phyloP scores from a whole-genome alignment of 2,329 filamentous ascomycete genomes.

The Colletotrichum siamense region DNA sequence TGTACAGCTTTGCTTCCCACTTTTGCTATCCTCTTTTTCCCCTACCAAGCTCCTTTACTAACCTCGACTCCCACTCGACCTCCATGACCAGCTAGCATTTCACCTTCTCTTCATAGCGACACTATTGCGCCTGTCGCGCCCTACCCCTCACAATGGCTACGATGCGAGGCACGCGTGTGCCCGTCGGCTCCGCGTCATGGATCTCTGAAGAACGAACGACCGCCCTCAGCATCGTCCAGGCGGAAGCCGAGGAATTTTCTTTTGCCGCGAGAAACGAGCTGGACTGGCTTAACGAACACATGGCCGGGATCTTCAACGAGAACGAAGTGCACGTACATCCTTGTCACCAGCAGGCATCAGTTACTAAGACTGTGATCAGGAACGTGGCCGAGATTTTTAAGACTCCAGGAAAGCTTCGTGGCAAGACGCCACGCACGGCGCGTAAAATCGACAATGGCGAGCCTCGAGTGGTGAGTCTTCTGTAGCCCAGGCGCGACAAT shows the following conservation, averaged over 20 bases:
- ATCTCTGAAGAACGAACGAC: constrained; percentile 83
- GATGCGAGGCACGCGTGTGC: constrained; percentile 63
- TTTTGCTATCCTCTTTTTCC: constrained; percentile 23
- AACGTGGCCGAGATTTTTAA: constrained; percentile 97
- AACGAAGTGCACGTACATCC: constrained; percentile 76
- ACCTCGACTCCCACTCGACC: not conserved
- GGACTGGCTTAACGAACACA: constrained; percentile 98
- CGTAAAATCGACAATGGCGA: constrained; percentile 66
- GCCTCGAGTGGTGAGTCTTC: constrained; percentile 65
- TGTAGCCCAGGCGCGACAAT: not conserved
- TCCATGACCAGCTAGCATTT: constrained; percentile 24
- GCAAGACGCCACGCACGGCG: constrained; percentile 77
- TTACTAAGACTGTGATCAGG: constrained; percentile 49
- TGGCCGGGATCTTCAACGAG: constrained; percentile 90
- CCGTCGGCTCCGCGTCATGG: constrained; percentile 86
- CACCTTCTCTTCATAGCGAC: constrained; percentile 11
- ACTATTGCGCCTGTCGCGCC: constrained; percentile 13
- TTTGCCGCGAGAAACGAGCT: constrained; percentile 93
- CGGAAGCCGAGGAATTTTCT: constrained; percentile 91
- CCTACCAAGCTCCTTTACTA: constrained; percentile 5
- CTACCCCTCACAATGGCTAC: constrained; percentile 33
- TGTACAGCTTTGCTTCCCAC: constrained; percentile 18
- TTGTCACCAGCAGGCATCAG: not conserved
- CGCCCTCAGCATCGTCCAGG: constrained; percentile 74
- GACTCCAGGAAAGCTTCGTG: constrained; percentile 82